Conservation (phyloP, 345 rosid species). For the Gossypium arboreum region DNA sequence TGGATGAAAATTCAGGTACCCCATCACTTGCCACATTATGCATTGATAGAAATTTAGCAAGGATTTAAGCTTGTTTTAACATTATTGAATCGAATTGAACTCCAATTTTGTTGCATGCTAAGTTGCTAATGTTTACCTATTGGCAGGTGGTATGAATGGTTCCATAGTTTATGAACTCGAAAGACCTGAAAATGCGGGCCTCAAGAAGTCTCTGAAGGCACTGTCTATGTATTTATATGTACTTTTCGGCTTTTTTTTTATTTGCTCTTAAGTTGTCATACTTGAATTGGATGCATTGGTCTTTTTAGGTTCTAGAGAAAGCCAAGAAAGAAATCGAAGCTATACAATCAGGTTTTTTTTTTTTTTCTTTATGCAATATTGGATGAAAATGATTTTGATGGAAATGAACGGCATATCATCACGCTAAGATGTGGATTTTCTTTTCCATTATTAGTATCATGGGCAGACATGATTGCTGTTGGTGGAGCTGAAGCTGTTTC, state of each 20-base stretch:
- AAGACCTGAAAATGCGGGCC: slow-evolving; percentile 88
- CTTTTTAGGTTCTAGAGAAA: slow-evolving; percentile 67
- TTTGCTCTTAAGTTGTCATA: slow-evolving; percentile 28
- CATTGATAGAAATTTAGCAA: background rate
- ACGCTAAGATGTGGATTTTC: slow-evolving; percentile 28
- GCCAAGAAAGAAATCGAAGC: slow-evolving; percentile 72
- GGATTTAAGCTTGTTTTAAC: background rate
- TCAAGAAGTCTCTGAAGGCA: slow-evolving; percentile 76
- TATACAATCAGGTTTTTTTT: slow-evolving; percentile 53
- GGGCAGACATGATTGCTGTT: slow-evolving; percentile 93
- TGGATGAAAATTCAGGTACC: slow-evolving; percentile 51
- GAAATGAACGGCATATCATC: slow-evolving; percentile 7
- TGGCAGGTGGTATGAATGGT: slow-evolving; percentile 88
- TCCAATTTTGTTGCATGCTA: background rate
- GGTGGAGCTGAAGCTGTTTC: slow-evolving; percentile 94
- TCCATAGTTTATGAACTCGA: slow-evolving; percentile 81
- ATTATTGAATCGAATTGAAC: background rate
- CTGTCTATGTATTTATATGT: background rate
- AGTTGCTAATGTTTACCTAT: background rate
- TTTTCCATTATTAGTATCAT: slow-evolving; percentile 59
- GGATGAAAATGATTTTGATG: slow-evolving; percentile 13
- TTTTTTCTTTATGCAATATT: slow-evolving; percentile 12
- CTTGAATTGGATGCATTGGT: slow-evolving; percentile 27
- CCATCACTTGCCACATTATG: background rate
- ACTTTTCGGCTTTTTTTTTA: background rate